Evolutionary conservation across 768 basidiomycete genomes (phyloP).

Genomic region (Mycena crocata): DNA sequence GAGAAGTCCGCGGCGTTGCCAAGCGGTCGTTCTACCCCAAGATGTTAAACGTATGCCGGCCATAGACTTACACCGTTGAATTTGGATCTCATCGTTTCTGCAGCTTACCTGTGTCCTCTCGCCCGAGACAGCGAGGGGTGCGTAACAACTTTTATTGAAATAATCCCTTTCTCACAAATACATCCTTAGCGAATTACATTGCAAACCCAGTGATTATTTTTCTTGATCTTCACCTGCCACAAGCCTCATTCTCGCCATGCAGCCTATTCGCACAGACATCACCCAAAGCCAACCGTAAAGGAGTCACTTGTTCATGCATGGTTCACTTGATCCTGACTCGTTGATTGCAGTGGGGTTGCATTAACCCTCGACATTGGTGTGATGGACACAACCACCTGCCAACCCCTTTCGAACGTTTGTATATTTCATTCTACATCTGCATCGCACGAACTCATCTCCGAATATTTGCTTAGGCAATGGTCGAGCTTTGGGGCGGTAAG

Average conservation of each 20-base stretch:
- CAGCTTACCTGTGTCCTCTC: conserved; percentile 40
- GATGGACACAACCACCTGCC: conserved; percentile 52
- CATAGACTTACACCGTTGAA: not conserved
- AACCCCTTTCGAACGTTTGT: conserved; percentile 45
- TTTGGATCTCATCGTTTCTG: not conserved
- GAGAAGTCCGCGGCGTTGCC: conserved; percentile 36
- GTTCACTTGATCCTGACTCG: not conserved
- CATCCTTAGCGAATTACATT: conserved; percentile 29
- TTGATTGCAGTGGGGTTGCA: conserved; percentile 44
- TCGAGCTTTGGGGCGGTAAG: conserved; percentile 51
- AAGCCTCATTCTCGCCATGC: not conserved
- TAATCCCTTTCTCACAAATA: not conserved
- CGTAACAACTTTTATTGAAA: not conserved
- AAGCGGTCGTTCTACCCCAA: conserved; percentile 35
- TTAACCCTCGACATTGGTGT: conserved; percentile 53
- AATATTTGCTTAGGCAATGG: conserved; percentile 42
- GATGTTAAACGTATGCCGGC: conserved; percentile 36
- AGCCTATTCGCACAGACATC: conserved; percentile 43
- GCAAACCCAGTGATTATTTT: conserved; percentile 29
- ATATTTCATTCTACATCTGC: not conserved
- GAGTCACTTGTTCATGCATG: not conserved
- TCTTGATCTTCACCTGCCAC: not conserved
- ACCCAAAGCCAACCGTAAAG: conserved; percentile 44
- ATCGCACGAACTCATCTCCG: not conserved
- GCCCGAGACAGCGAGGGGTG: conserved; percentile 35